Conservation (phyloP, 2,329 filamentous ascomycete species). For the Bipolaris sorokiniana region DNA sequence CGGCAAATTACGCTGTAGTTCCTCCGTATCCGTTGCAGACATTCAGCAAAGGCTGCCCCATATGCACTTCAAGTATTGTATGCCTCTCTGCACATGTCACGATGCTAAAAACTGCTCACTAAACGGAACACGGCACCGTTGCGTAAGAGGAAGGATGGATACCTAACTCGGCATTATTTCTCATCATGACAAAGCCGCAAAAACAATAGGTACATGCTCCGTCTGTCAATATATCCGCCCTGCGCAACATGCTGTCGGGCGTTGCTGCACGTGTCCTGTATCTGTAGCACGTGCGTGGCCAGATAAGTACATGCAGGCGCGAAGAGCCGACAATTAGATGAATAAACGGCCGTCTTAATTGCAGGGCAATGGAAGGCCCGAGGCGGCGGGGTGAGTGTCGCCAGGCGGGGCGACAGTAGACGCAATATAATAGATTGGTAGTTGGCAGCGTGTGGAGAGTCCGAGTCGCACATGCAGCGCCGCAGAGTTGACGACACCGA, state of each 20-base stretch:
- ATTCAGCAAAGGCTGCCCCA: no score
- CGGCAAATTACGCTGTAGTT: no score
- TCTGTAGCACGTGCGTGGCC: not conserved
- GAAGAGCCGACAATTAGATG: slow-evolving; percentile 40
- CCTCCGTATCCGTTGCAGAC: no score
- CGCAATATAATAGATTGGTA: slow-evolving; percentile 45
- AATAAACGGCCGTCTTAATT: slow-evolving; percentile 34
- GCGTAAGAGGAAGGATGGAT: not conserved
- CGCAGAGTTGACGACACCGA: slow-evolving; percentile 1
- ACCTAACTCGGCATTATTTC: slow-evolving; percentile 7
- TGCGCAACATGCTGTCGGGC: not conserved
- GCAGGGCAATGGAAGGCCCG: slow-evolving; percentile 22
- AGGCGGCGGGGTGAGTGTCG: slow-evolving; percentile 19
- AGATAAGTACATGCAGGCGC: slow-evolving; percentile 2
- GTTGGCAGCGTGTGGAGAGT: slow-evolving; percentile 30
- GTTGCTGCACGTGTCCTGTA: slow-evolving; percentile 25
- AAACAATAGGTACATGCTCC: slow-evolving; percentile 17
- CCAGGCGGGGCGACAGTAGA: slow-evolving; percentile 15
- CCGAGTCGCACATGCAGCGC: slow-evolving; percentile 19
- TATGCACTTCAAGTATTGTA: no score
- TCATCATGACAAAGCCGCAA: slow-evolving; percentile 15
- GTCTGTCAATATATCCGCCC: slow-evolving; percentile 26
- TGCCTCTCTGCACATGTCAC: not conserved
- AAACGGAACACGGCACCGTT: slow-evolving; percentile 36
- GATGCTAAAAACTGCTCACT: slow-evolving; percentile 12